Evolutionary conservation across 306 rosid genomes (phyloP).

Genomic region (Pueraria montana): DNA sequence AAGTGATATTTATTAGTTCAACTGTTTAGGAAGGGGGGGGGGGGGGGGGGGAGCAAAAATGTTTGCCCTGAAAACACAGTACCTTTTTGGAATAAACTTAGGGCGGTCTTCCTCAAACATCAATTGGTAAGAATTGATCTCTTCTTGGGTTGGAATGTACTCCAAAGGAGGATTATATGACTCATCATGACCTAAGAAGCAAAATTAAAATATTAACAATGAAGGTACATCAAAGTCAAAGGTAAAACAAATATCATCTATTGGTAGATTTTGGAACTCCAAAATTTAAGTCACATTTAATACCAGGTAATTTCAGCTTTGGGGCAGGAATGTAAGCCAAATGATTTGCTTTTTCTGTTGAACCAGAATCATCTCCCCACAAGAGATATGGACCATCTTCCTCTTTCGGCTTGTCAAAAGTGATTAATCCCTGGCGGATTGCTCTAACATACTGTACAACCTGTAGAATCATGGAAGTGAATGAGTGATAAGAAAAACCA

Average conservation of each 20-base stretch:
- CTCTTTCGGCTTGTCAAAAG: constrained; percentile 82
- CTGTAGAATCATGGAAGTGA: constrained; percentile 57
- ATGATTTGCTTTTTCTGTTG: constrained; percentile 69
- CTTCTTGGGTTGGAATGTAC: constrained; percentile 96
- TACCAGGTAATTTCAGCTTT: constrained; percentile 92
- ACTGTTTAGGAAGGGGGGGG: constrained; percentile 17
- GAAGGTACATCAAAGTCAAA: constrained; percentile 36
- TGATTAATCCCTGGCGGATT: constrained; percentile 81
- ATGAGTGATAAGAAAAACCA: constrained; percentile 43
- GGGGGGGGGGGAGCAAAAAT: neutral
- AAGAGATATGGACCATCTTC: constrained; percentile 74
- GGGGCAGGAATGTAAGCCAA: constrained; percentile 94
- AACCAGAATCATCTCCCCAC: constrained; percentile 89
- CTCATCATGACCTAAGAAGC: constrained; percentile 83
- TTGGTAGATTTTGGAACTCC: constrained; percentile 26
- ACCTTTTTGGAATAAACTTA: constrained; percentile 89
- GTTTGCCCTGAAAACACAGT: constrained; percentile 19
- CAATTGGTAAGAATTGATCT: constrained; percentile 81
- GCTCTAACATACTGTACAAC: constrained; percentile 80
- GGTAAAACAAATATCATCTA: constrained; percentile 19
- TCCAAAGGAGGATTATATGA: constrained; percentile 95
- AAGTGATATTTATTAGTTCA: constrained; percentile 43
- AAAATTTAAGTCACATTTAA: constrained; percentile 15
- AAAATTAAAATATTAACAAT: constrained; percentile 5
- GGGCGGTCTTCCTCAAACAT: constrained; percentile 95